Conservation (phyloP, 495 filamentous ascomycete genomes). For the Penicillium soppii region DNA sequence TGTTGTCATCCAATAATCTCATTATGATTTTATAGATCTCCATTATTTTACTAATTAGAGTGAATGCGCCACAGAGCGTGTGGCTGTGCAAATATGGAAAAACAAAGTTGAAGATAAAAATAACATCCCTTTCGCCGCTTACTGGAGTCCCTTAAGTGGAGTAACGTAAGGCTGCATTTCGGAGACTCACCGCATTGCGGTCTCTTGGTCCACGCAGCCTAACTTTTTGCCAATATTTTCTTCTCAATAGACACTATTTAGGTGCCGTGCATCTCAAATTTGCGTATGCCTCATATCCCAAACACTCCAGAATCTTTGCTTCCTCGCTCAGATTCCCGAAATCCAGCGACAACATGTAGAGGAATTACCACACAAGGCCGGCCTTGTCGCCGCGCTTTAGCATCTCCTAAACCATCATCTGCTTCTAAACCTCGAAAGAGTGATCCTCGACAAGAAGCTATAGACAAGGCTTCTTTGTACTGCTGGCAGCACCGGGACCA, state of each 20-base stretch:
- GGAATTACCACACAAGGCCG: conserved; percentile 77
- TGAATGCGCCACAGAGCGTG: too few relatives aligned
- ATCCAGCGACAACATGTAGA: conserved; percentile 81
- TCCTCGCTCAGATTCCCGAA: conserved; percentile 74
- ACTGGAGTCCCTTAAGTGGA: conserved; percentile 15
- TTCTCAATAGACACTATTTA: background rate
- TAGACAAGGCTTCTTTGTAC: conserved; percentile 58
- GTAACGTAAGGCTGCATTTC: conserved; percentile 7
- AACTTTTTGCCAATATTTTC: conserved; percentile 10
- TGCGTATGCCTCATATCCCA: conserved; percentile 68
- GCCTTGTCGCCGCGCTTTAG: conserved; percentile 72
- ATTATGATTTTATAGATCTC: too few relatives aligned
- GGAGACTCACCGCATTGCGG: conserved; percentile 19
- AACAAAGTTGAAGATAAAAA: too few relatives aligned
- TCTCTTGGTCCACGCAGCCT: conserved; percentile 5
- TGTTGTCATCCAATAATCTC: too few relatives aligned
- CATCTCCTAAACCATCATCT: conserved; percentile 38
- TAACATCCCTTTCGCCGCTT: conserved; percentile 10
- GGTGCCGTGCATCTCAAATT: background rate
- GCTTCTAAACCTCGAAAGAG: conserved; percentile 35
- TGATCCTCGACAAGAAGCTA: conserved; percentile 33
- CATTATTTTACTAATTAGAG: too few relatives aligned
- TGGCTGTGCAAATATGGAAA: too few relatives aligned
- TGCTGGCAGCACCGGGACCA: conserved; percentile 97
- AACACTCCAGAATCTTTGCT: conserved; percentile 84